A percentile compares a stretch with the other conserved stretches of the same genome.
phyloP scores from a whole-genome alignment of 306 rosid genomes.

The Quercus wislizeni region DNA sequence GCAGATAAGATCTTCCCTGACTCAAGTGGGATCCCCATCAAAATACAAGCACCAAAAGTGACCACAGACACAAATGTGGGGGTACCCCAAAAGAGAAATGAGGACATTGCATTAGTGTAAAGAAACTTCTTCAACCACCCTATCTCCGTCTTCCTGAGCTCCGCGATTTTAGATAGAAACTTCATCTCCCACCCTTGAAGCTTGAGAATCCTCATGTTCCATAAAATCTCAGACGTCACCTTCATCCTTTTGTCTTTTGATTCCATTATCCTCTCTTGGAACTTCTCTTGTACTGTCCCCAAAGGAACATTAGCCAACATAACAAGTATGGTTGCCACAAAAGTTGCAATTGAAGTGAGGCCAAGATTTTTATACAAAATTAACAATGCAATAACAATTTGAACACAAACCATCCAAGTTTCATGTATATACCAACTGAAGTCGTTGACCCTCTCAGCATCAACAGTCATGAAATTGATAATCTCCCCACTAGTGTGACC shows the following conservation, averaged over 20 bases:
- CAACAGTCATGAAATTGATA: constrained; percentile 52
- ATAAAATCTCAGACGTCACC: constrained; percentile 15
- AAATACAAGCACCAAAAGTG: constrained; percentile 12
- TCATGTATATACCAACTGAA: constrained; percentile 37
- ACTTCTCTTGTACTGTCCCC: constrained; percentile 6
- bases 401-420: background rate
- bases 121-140: constrained; percentile 8
- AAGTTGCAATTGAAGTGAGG: constrained; percentile 43
- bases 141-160: background rate
- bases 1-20: constrained; percentile 13
- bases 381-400: constrained; percentile 10
- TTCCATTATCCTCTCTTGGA: constrained; percentile 15
- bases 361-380: constrained; percentile 20
- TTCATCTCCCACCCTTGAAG: constrained; percentile 25
- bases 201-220: constrained; percentile 24
- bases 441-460: constrained; percentile 50
- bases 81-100: constrained; percentile 8
- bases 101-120: background rate
- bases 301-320: constrained; percentile 12
- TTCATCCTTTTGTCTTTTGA: constrained; percentile 19
- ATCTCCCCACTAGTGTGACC: constrained; percentile 47
- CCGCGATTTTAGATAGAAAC: background rate
- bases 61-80: constrained; percentile 15
- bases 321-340: constrained; percentile 1
- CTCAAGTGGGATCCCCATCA: constrained; percentile 13